Evolutionary conservation across 2,329 filamentous ascomycete species (phyloP), one percentile per base, ranked within the genome.

Genomic region (Fusarium virguliforme): DNA sequence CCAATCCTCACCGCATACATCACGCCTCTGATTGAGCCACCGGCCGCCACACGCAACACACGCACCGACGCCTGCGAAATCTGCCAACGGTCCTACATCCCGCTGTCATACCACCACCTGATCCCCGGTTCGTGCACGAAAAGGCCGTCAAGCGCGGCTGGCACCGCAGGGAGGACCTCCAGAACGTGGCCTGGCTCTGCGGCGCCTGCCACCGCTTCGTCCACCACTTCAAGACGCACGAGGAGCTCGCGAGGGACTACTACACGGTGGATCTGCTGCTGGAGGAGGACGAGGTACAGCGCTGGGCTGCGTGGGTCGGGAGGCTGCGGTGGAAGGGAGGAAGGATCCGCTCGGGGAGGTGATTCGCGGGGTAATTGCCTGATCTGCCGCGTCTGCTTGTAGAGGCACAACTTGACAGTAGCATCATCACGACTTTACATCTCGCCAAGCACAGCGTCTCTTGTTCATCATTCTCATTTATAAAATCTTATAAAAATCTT

Each of bases 161-260:
- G 94, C 92, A 95, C 82, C 86, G 87, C 4, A 88, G 90, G 68
- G 92, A 93, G 79, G 88, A 90, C 81, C 79, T 97, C 79, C 89
- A 93, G 75, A 94, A 90, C 77, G 94, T 96, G 22, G 94, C 94
- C 12, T 97, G 94, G 94, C 81, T 97, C 72, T 97, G 94, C 80
- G 86, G 93, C 55, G 92, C 93, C 3, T 97, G 94, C 76, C 94
- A 97, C 83, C 89, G 87, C 43, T 94, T 94, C 78, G 93, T 97
- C 78, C 94, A 97, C 83, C 83, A 89, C 40, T 88, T 94, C 76
- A 91, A 89, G 35, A 85, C 82, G 5, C 94, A 96, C 77, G 94
- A 97, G 85, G 92, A 92, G 74, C 81, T 97, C 72, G 94, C 94
- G 13, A 85, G 87, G 73, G 83, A 90, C 60, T 94, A 86, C 78